These are phyloP conservation scores for Nitzschia sp. DNA, from an alignment of 108 stramenopile genomes.

Conservation along the genomic window DNA sequence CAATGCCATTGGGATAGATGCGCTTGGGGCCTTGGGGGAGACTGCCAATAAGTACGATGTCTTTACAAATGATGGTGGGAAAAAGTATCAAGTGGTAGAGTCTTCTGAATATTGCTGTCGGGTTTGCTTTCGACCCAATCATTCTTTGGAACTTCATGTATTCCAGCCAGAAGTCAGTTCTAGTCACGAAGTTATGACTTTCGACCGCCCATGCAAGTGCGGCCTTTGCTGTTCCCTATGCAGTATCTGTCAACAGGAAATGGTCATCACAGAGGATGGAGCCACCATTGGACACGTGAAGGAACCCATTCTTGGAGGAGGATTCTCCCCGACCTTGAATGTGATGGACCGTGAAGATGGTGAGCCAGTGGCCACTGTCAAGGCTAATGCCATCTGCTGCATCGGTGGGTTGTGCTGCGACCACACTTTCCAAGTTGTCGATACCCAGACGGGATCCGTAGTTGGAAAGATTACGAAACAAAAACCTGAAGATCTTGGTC, in stretches of 20 bases:
- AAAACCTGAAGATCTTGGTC: conserved; percentile 4
- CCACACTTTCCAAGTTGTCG: conserved; percentile 24
- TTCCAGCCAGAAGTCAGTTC: conserved; percentile 1
- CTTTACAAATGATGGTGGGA: conserved; percentile 23
- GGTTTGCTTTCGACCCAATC: conserved; percentile 19
- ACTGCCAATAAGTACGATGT: conserved; percentile 33
- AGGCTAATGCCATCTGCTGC: conserved; percentile 19
- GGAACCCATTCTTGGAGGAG: conserved; percentile 3
- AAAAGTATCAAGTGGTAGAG: conserved; percentile 27
- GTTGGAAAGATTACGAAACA: conserved; percentile 28
- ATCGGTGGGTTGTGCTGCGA: conserved; percentile 33
- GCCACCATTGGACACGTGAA: conserved; percentile 9
- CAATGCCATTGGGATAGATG: conserved; percentile 22
- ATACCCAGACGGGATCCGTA: conserved; percentile 2
- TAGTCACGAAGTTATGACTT: conserved; percentile 8
- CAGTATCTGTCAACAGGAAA: conserved; percentile 24
- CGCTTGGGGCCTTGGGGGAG: conserved; percentile 28
- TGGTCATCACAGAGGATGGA: conserved; percentile 14
- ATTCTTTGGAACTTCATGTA: conserved; percentile 22
- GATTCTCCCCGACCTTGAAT: conserved; percentile 12
- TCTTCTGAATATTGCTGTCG: conserved; percentile 30
- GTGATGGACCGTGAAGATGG: conserved; percentile 28
- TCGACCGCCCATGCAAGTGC: conserved; percentile 31
- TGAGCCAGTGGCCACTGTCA: conserved; percentile 9
- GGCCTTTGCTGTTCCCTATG: conserved; percentile 18